Percentiles rank a stretch among this genome's conserved stretches.
Conservation (phyloP, 2,329 filamentous ascomycete genomes). For the Alternaria ventricosa region DNA sequence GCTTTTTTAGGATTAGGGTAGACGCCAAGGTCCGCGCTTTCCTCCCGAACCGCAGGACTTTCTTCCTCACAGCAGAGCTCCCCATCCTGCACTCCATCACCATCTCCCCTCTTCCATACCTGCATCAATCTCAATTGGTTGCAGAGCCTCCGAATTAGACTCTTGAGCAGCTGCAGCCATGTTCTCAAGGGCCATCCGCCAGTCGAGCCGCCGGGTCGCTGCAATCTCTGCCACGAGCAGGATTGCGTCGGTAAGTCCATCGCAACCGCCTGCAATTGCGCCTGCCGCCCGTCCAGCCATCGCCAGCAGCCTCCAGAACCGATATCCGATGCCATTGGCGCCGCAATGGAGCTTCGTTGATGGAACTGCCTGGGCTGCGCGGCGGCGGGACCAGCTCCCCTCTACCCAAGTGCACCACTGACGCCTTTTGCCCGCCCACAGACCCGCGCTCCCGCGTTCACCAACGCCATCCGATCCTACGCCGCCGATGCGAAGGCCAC, state of each 20-base stretch:
- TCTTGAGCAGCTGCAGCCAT: conserved; percentile 65
- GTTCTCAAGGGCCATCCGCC: conserved; percentile 98
- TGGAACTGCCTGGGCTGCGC: conserved; percentile 50
- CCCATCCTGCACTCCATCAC: conserved; percentile 46
- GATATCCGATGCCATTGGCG: conserved; percentile 42
- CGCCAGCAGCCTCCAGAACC: conserved; percentile 43
- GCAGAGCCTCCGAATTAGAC: conserved; percentile 50
- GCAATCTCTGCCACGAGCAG: conserved; percentile 91
- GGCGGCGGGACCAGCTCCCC: conserved; percentile 43
- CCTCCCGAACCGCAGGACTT: conserved; percentile 40
- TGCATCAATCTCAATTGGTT: conserved; percentile 54
- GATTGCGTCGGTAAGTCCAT: conserved; percentile 89
- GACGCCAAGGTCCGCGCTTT: conserved; percentile 34
- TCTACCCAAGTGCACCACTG: conserved; percentile 50
- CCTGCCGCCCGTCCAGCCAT: conserved; percentile 47
- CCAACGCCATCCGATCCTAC: conserved; percentile 83
- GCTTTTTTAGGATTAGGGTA: conserved; percentile 28
- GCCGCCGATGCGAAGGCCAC: conserved; percentile 92
- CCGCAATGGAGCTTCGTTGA: conserved; percentile 47
- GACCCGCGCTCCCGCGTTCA: conserved; percentile 83
- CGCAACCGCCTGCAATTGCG: conserved; percentile 50
- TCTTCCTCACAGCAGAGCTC: conserved; percentile 40
- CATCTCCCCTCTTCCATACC: conserved; percentile 49
- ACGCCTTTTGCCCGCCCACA: conserved; percentile 61
- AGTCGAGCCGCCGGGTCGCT: conserved; percentile 93